phyloP scores from a whole-genome alignment of 768 basidiomycete genomes.

The Tulasnella sp. region DNA sequence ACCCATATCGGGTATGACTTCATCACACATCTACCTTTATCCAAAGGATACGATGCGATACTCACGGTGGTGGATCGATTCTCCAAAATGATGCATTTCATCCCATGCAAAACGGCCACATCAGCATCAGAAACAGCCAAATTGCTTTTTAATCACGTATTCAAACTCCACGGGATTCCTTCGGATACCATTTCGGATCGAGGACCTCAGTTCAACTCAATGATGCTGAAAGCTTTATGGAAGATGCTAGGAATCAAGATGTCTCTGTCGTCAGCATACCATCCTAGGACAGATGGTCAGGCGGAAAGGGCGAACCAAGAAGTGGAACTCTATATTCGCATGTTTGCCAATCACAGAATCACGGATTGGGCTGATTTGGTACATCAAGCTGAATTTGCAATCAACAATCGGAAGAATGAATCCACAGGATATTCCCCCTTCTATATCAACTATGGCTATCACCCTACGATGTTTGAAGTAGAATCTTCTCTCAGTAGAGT shows the following conservation, averaged over 20 bases:
- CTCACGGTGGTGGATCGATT: constrained; percentile 16
- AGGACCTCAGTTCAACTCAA: not conserved
- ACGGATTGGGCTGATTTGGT: constrained; percentile 1
- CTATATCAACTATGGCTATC: not conserved
- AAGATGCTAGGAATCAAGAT: not conserved
- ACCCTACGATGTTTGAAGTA: not conserved
- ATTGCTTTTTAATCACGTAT: constrained; percentile 5
- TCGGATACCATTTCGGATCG: not conserved
- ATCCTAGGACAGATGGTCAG: constrained; percentile 11
- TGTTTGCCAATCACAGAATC: constrained; percentile 5
- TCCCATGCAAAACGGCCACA: constrained; percentile 26
- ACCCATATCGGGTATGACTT: not conserved
- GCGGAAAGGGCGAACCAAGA: constrained; percentile 8
- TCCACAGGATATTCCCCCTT: constrained; percentile 2
- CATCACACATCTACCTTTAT: constrained; percentile 17
- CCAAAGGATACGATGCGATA: constrained; percentile 13
- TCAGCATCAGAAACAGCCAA: constrained; percentile 19
- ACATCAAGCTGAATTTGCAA: not conserved
- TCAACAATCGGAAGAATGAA: not conserved
- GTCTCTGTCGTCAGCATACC: not conserved
- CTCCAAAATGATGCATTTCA: constrained; percentile 13
- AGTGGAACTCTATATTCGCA: constrained; percentile 2
- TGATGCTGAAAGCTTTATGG: not conserved
- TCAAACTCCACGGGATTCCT: constrained; percentile 4
- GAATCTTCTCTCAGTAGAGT: not conserved